Percentiles rank a stretch among this genome's conserved stretches.
phyloP scores from a whole-genome alignment of 1,284 basidiomycete species.

The Ustilago tritici region DNA sequence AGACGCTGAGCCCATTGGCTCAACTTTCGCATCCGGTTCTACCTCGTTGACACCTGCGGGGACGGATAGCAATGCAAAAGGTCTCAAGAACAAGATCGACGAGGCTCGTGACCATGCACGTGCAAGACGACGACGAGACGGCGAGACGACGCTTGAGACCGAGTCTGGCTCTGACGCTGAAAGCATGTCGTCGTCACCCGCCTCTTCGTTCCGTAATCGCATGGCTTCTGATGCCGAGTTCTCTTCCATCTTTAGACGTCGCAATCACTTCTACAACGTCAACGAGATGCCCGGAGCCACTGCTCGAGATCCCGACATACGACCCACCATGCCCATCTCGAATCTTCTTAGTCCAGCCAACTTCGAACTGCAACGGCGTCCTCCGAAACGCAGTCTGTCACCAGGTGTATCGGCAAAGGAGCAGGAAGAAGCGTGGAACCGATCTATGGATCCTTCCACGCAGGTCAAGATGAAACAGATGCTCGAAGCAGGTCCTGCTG shows the following conservation, averaged over 20 bases:
- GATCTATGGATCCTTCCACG: constrained; percentile 30
- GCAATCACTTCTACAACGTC: constrained; percentile 13
- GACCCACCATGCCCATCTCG: constrained; percentile 43
- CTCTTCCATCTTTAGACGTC: neutral
- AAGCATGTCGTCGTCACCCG: constrained; percentile 24
- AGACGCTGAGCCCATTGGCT: constrained; percentile 40
- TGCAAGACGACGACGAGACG: constrained; percentile 15
- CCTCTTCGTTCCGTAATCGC: constrained; percentile 21
- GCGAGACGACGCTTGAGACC: constrained; percentile 10
- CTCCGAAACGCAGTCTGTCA: constrained; percentile 1
- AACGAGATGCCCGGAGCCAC: constrained; percentile 36
- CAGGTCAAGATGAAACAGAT: constrained; percentile 43
- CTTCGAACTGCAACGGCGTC: constrained; percentile 18
- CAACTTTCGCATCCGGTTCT: constrained; percentile 11
- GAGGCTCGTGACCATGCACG: constrained; percentile 20
- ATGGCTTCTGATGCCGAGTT: constrained; percentile 7
- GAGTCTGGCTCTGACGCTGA: constrained; percentile 30
- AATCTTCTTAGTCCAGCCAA: constrained; percentile 23
- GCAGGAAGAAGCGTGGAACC: constrained; percentile 41
- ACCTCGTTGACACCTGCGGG: constrained; percentile 3
- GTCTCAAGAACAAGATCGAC: constrained; percentile 18
- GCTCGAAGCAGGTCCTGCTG: constrained; percentile 43
- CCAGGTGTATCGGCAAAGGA: constrained; percentile 23
- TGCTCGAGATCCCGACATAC: constrained; percentile 28
- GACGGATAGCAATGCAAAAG: constrained; percentile 6